phyloP scores from a whole-genome alignment of 2,329 filamentous ascomycete genomes.

The Penicillium sp. region DNA sequence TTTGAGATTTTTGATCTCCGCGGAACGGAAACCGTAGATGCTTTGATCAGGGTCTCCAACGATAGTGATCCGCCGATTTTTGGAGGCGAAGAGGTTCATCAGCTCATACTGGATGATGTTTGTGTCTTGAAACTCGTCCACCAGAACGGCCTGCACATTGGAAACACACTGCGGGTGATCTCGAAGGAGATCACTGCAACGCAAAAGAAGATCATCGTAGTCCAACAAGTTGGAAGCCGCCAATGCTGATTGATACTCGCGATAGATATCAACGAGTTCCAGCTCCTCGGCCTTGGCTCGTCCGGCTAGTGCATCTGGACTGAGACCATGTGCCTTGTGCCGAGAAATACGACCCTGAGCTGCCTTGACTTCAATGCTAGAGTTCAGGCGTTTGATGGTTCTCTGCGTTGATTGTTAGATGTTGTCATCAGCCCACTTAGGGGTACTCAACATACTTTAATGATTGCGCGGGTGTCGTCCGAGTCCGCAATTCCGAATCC shows the following conservation, averaged over 20 bases:
- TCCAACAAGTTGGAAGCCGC: constrained; percentile 79
- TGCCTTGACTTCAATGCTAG: constrained; percentile 67
- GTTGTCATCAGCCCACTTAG: background rate
- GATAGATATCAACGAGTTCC: constrained; percentile 68
- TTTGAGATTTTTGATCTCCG: constrained; percentile 84
- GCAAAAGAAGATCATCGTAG: constrained; percentile 88
- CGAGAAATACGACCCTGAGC: constrained; percentile 74
- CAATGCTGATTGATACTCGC: constrained; percentile 76
- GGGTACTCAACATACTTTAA: constrained; percentile 51
- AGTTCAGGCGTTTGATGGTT: constrained; percentile 73
- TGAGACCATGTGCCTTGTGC: constrained; percentile 59
- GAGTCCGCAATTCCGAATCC: constrained; percentile 92
- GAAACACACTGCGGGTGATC: constrained; percentile 76
- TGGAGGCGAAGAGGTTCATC: constrained; percentile 82
- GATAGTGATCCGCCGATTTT: constrained; percentile 76
- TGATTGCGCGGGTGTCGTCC: constrained; percentile 74
- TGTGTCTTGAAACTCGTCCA: constrained; percentile 97
- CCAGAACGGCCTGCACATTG: constrained; percentile 86
- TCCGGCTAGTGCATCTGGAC: constrained; percentile 45
- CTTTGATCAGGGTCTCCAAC: constrained; percentile 97
- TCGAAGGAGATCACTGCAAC: constrained; percentile 76
- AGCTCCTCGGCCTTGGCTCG: constrained; percentile 53
- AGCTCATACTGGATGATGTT: constrained; percentile 94
- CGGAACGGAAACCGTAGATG: constrained; percentile 94
- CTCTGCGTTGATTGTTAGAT: constrained; percentile 45